A percentile compares a stretch with the other conserved stretches of the same genome.
Conservation (phyloP, 257 asterid species). For the Salvia splendens region DNA sequence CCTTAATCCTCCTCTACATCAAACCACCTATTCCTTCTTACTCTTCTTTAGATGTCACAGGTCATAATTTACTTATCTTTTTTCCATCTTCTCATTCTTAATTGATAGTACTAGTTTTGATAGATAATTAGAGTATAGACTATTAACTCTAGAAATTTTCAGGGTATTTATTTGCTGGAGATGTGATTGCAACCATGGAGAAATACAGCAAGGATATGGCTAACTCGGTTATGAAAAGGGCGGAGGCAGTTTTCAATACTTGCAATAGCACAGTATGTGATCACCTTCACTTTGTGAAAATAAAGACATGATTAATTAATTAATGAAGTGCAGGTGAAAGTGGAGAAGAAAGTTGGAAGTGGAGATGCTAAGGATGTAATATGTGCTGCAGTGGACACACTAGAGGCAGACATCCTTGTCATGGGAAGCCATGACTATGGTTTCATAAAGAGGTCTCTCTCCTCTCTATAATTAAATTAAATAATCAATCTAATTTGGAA, state of each 20-base stretch:
- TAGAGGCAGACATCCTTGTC: constrained; percentile 61
- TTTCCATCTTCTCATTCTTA: no score
- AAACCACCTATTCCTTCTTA: constrained; percentile 54
- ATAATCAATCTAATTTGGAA: not conserved
- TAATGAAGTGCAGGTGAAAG: constrained; percentile 36
- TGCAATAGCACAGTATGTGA: constrained; percentile 30
- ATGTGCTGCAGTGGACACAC: constrained; percentile 55
- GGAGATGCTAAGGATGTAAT: constrained; percentile 74
- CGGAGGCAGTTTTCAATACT: constrained; percentile 44
- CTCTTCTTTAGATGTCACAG: constrained; percentile 50
- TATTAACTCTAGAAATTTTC: not conserved
- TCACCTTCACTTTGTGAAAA: no score
- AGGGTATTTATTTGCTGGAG: constrained; percentile 48
- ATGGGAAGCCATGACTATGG: constrained; percentile 78
- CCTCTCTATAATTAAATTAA: not conserved
- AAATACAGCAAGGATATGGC: constrained; percentile 43
- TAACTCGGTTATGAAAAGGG: constrained; percentile 55
- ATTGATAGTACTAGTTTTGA: no score
- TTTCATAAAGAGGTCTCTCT: constrained; percentile 59
- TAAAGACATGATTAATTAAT: not conserved
- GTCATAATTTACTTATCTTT: constrained; percentile 1
- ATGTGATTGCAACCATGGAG: constrained; percentile 44
- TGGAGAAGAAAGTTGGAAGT: constrained; percentile 59
- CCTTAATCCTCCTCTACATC: constrained; percentile 54
- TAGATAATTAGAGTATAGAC: no score